Conservation (phyloP, 306 rosid genomes). For the Quercus parvula region DNA sequence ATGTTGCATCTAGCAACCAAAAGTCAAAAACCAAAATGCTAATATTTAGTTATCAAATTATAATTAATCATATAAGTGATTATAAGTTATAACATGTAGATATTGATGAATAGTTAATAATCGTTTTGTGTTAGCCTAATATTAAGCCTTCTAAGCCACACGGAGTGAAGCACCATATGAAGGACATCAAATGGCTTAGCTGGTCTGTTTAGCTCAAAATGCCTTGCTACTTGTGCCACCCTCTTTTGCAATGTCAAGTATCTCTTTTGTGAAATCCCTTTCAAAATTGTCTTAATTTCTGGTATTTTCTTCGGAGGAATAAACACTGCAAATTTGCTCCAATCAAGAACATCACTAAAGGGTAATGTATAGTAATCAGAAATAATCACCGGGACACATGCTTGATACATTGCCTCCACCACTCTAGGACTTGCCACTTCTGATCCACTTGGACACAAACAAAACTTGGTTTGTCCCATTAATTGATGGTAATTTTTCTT, state of each 20-base stretch:
- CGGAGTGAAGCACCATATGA: constrained; percentile 39
- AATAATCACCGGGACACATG: constrained; percentile 36
- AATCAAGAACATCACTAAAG: constrained; percentile 36
- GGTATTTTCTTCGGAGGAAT: constrained; percentile 34
- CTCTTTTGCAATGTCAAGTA: constrained; percentile 28
- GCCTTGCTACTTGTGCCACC: constrained; percentile 33
- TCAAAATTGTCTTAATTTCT: constrained; percentile 28
- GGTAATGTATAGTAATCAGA: constrained; percentile 26
- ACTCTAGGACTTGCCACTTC: constrained; percentile 42
- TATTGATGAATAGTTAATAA: not conserved
- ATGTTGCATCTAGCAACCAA: no score
- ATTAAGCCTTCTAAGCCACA: constrained; percentile 42
- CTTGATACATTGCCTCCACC: constrained; percentile 37
- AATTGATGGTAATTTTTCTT: constrained; percentile 28
- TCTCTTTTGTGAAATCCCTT: constrained; percentile 11
- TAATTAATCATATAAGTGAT: not conserved
- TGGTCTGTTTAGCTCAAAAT: constrained; percentile 36
- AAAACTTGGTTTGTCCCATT: constrained; percentile 32
- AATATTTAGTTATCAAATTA: no score
- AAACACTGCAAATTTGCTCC: constrained; percentile 29
- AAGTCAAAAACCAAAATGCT: no score
- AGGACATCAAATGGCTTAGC: constrained; percentile 34
- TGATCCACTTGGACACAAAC: constrained; percentile 41
- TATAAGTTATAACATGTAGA: not conserved
- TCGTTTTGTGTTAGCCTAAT: constrained; percentile 3